A percentile compares a stretch with the other conserved stretches of the same genome.
Evolutionary conservation across 2,329 filamentous ascomycete species (phyloP).

Genomic region (Nigrospora sphaerica): DNA sequence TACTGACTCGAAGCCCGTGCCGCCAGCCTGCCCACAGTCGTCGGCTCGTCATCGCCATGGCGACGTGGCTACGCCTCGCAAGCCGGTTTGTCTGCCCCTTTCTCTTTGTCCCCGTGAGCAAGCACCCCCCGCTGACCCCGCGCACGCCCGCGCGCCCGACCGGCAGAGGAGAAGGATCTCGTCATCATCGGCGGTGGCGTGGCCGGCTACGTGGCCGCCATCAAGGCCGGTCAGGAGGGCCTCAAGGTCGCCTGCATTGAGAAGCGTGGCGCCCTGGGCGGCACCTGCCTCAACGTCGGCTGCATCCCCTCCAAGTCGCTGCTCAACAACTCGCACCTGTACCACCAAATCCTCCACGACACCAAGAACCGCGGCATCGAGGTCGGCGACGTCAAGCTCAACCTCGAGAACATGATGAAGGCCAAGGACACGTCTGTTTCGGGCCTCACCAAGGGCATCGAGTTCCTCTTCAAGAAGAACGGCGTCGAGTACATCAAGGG

Average conservation of each 20-base stretch:
- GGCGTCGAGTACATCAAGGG: slow-evolving; percentile 97
- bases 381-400: slow-evolving; percentile 93
- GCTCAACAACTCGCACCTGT: slow-evolving; percentile 98
- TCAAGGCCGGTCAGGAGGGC: slow-evolving; percentile 97
- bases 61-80: slow-evolving; percentile 52
- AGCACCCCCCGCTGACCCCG: slow-evolving; percentile 41
- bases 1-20: slow-evolving; percentile 10
- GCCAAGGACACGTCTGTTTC: slow-evolving; percentile 89
- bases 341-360: slow-evolving; percentile 95
- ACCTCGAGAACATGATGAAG: slow-evolving; percentile 95
- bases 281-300: slow-evolving; percentile 97
- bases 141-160: slow-evolving; percentile 28
- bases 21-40: slow-evolving; percentile 41
- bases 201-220: slow-evolving; percentile 96
- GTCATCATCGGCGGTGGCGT: slow-evolving; percentile 98
- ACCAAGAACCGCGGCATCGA: slow-evolving; percentile 96
- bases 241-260: slow-evolving; percentile 97
- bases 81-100: slow-evolving; percentile 37
- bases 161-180: slow-evolving; percentile 83
- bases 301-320: slow-evolving; percentile 99
- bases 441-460: slow-evolving; percentile 91
- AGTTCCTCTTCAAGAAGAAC: slow-evolving; percentile 99
- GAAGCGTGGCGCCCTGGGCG: slow-evolving; percentile 90
- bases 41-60: slow-evolving; percentile 44
- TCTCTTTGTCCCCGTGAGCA: neutral